Evolutionary conservation across 2,329 filamentous ascomycete species (phyloP), one percentile per base, ranked within the genome.

Genomic region (Fusarium torulosum): DNA sequence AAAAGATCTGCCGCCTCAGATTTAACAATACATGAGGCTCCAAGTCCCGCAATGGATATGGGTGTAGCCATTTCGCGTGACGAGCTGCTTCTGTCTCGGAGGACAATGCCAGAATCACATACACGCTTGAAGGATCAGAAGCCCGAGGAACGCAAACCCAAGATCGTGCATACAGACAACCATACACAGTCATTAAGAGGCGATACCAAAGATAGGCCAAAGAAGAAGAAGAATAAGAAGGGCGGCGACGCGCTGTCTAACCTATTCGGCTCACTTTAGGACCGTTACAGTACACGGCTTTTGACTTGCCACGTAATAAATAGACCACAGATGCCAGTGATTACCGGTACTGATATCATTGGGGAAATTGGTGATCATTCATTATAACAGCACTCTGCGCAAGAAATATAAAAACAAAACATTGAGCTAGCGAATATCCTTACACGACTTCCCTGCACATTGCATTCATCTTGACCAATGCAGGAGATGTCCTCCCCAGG

Each of bases 241-340:
- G 85, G 81, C 37, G 81, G 82, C 7, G 88, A 94, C 74, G 90
- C 87, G 41, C 91, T 95, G 55, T 91, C 94, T 64, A 88, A 89
- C 73, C 78, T 95, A 23, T 96, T 96, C 73, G 84, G 83, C 52
- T 85, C 85, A 11, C 77, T 92, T 11, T 74, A 27, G 65, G 29
- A 54, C 11, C 13, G 15, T 29, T 20, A 13, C 17, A 27, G 21
- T 44, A 31, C 20, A 37, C 17, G n/a, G 20, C 40, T 33, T 37
- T 37, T 10, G 8, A 9, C 35, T 19, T 19, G 35, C 14, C 10
- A 21, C 31, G 10, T 44, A 31, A 65, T 19, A 51, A n/a, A 23
- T 19, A 51, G 15, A 23, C 19, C 6, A 21, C 29, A 23, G 31
- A 6, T 55, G 20, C 27, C 20, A 47, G 15, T 37, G 9, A 19